Percentiles rank a stretch among this genome's conserved stretches.
These are phyloP conservation scores for Hericium coralloides DNA, from an alignment of 768 basidiomycete species.

Conservation along the genomic window DNA sequence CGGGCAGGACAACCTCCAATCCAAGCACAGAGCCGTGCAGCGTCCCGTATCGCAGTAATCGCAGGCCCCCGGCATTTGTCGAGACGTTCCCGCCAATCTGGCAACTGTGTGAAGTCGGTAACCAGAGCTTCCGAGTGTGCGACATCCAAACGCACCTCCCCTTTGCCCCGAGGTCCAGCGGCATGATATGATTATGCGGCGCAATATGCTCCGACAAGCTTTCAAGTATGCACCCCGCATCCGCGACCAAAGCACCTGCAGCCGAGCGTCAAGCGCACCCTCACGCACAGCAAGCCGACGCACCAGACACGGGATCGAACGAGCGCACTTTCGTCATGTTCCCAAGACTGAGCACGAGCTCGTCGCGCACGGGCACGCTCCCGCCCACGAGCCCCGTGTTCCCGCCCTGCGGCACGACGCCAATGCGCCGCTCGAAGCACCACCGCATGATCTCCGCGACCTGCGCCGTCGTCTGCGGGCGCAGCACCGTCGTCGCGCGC, in stretches of 20 bases:
- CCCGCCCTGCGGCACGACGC: constrained; percentile 95
- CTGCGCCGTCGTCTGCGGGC: constrained; percentile 80
- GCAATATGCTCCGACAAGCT: constrained; percentile 79
- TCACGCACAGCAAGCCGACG: constrained; percentile 10
- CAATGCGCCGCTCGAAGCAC: constrained; percentile 74
- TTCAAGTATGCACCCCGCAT: constrained; percentile 92
- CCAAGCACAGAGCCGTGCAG: constrained; percentile 93
- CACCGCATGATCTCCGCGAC: constrained; percentile 84
- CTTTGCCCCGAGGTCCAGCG: constrained; percentile 91
- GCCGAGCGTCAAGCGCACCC: neutral
- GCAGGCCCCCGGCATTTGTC: constrained; percentile 96
- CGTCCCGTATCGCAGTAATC: constrained; percentile 89
- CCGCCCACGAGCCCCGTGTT: constrained; percentile 98
- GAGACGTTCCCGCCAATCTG: constrained; percentile 97
- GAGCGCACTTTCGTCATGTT: constrained; percentile 78
- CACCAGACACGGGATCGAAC: constrained; percentile 80
- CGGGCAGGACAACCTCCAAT: constrained; percentile 90
- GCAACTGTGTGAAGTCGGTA: constrained; percentile 44
- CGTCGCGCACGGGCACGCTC: constrained; percentile 80
- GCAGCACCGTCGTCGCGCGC: constrained; percentile 74
- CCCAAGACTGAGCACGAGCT: constrained; percentile 76
- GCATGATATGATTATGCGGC: constrained; percentile 91
- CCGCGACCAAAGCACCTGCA: constrained; percentile 80
- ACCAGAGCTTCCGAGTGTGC: neutral
- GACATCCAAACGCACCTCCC: constrained; percentile 54